Conservation (phyloP, 345 rosid species). For the Hirschfeldia incana region DNA sequence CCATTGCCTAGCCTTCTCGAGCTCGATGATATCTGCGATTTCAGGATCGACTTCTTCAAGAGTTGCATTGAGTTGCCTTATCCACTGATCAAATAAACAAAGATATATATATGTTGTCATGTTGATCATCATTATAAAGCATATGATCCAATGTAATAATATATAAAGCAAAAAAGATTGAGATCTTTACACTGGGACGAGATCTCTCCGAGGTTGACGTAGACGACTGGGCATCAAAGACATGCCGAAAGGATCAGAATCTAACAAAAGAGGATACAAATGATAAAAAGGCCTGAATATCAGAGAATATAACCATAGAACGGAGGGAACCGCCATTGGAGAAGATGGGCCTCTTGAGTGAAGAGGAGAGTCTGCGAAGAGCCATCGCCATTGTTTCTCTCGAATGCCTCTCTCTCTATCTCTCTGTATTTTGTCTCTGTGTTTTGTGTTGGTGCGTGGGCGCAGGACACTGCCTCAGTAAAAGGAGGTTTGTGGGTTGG, state of each 20-base stretch:
- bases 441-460: background rate
- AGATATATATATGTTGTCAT: background rate
- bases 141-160: conserved; percentile 14
- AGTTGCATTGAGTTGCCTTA: conserved; percentile 76
- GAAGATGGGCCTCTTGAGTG: conserved; percentile 46
- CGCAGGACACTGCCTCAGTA: background rate
- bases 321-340: conserved; percentile 48
- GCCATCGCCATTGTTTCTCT: conserved; percentile 54
- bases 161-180: background rate
- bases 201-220: conserved; percentile 54
- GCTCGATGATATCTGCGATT: conserved; percentile 81
- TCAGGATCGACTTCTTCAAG: conserved; percentile 88
- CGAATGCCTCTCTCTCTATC: background rate
- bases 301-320: conserved; percentile 41
- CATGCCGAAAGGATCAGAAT: conserved; percentile 8
- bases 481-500: conserved; percentile 33
- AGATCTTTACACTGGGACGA: conserved; percentile 51
- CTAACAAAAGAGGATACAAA: background rate
- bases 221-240: conserved; percentile 57
- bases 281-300: conserved; percentile 1
- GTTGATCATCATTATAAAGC: background rate
- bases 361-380: conserved; percentile 70
- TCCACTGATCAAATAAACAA: conserved; percentile 55
- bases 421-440: background rate
- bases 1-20: conserved; percentile 99